Evolutionary conservation across 1,284 basidiomycete species (phyloP).

Genomic region (Marasmius fiardii): DNA sequence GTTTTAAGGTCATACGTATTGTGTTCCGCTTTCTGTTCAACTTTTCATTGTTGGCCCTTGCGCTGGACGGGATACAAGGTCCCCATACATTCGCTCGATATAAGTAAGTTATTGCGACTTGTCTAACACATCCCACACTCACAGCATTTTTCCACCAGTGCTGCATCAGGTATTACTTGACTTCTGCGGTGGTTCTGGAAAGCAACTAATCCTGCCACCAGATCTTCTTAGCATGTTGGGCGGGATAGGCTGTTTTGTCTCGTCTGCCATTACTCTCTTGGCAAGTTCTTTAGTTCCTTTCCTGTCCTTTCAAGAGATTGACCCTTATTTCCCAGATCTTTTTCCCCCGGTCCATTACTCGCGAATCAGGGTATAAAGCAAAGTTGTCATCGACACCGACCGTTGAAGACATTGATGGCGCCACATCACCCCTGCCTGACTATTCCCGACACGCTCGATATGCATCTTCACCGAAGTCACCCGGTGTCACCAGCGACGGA

Average conservation of each 20-base stretch:
- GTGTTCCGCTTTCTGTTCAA: conserved; percentile 69
- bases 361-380: conserved; percentile 56
- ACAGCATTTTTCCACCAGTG: conserved; percentile 4
- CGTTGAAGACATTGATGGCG: conserved; percentile 21
- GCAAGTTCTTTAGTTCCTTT: conserved; percentile 37
- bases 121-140: background rate
- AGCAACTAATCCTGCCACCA: conserved; percentile 18
- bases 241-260: conserved; percentile 68
- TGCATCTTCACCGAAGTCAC: conserved; percentile 17
- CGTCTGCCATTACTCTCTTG: conserved; percentile 70
- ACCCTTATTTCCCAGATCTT: conserved; percentile 47
- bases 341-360: conserved; percentile 67
- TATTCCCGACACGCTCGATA: conserved; percentile 22
- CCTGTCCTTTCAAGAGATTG: background rate
- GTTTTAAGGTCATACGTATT: conserved; percentile 54
- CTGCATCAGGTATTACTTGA: conserved; percentile 24
- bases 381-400: conserved; percentile 25
- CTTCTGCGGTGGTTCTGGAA: conserved; percentile 39
- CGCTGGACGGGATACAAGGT: conserved; percentile 53
- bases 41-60: conserved; percentile 59
- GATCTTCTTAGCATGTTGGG: conserved; percentile 68
- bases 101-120: conserved; percentile 41
- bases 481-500: conserved; percentile 1
- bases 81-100: conserved; percentile 45
- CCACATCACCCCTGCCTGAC: conserved; percentile 22